Evolutionary conservation across 805 yeast genomes (phyloP), one percentile per base, ranked within the genome.

Genomic region (Candida pseudoglaebosa): DNA sequence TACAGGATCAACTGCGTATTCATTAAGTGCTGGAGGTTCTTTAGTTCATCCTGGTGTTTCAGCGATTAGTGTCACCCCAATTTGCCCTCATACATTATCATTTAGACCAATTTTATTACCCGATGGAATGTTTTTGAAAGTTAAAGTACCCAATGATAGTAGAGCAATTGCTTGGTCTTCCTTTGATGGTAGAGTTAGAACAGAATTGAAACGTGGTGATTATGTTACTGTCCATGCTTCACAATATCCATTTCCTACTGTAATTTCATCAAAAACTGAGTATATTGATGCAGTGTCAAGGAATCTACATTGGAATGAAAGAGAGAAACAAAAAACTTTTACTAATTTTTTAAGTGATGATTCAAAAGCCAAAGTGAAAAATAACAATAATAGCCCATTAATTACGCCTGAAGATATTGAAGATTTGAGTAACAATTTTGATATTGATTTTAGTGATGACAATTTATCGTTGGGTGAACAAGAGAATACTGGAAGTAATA

Each of bases 91-190:
- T 56, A 88, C 97, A 0, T 71, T 91, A 33, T 85, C 95, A 5
- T 91, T 91, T 65, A 72, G 98, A 48, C 98, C 98, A 2, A 84
- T 91, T 39, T 70, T 91, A 41, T 68, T 91, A 20, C 98, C 98
- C 0, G 98, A 91, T 59, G 84, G 93, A n/a, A 87, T 90, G 90
- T 70, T 75, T 18, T 64, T 91, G 42, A 82, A 78, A 50, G 84
- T 91, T 4, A 84, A 83, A 51, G 95, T 89, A 3, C 96, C 98
- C 0, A 38, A 56, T 2, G 65, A 79, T 38, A 82, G 95, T 31
- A 67, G 99, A 37, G 79, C 93, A 4, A 86, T 96, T 0, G 97
- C 98, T 0, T 93, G 96, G 95, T 95, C 95, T 1, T 82, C 96
- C 1, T 93, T 93, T 57, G 99, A 93, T 61, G 99, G 99, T 9